Base-by-base conservation (phyloP, 192 early-diverging fungal genomes). In the Podila minutissima region DNA sequence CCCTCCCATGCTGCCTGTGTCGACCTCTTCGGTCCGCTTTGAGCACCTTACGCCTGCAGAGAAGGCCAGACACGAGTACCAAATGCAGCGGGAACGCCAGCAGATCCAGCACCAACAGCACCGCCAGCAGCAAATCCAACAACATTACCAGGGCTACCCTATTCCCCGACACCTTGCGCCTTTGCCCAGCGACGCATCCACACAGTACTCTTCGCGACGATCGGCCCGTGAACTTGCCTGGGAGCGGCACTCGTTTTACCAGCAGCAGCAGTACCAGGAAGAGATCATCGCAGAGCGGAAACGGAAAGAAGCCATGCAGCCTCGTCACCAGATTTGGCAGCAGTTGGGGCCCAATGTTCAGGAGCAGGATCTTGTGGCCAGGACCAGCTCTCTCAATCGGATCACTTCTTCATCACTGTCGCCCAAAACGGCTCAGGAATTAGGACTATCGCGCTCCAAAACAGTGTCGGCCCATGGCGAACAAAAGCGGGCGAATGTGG, bases 221-320 rank as follows among this genome's bases (percentile, higher is more conserved):
- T 67, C 59, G 12, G 71, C 67, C 1, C 22, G 66, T 31, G 77
- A 81, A 26, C 62, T 81, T 9, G 77, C 77, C 22, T 81, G 77
- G 77, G 77, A 81, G 62, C 60, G 77, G 29, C 77, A 81, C 28
- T 69, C 66, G 12, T 81, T 69, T 55, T 81, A 81, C 22, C 77
- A 81, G 24, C 77, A 73, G 22, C 70, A 81, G 53, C 77, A 81
- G 5, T 32, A 59, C 0, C 49, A 66, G 10, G 77, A 81, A 33
- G 71, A 81, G 15, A 65, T 59, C 7, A 49, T 81, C 11, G 77
- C 62, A 0, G 77, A 72, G 38, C 58, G 20, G 49, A 71, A 58
- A 29, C 59, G 65, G 15, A 71, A 26, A 15, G 75, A 78, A 3
- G 26, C 37, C 2, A 67, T 48, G 19, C 26, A 57, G 28, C 62